Evolutionary conservation across 148 eudicot species (phyloP), one percentile per base, ranked within the genome.

Genomic region (Chenopodium suecicum): DNA sequence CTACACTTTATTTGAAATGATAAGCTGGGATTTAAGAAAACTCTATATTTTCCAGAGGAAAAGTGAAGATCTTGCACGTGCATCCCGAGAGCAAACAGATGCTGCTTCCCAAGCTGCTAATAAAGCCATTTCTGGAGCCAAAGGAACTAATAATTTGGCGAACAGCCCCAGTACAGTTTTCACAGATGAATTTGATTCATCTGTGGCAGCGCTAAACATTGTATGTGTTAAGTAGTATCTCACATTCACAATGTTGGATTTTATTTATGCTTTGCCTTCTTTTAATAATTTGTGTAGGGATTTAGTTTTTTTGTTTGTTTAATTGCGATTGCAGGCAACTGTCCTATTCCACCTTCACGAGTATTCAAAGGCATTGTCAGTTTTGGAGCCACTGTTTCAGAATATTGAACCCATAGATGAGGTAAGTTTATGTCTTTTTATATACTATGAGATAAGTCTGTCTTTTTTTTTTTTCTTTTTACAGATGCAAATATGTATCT

Each of bases 401-500:
- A 92, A 90, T 83, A 90, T 96, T 84, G 95, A 87, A 86, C 97
- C 97, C n/a, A 89, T 94, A 81, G 94, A 92, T 76, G 97, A 96
- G 98, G 99, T 96, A 87, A 20, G 75, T 10, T 77, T 72, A 14
- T 72, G 44, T 80, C 17, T 80, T 62, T 16, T 44, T 17, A 3
- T 22, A 41, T 34, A 34, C 41, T 34, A 92, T 78, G 97, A 96
- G 98, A 98, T 96, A 87, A 12, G 73, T 13, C 44, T 41, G 8
- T 41, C 8, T 77, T 72, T 8, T 72, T 32, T 80, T 80, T 62
- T 16, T 32, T 17, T 1, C 17, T 73, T 44, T 23, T 78, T 58
- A 20, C 23, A 29, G 41, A 75, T 63, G 29, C 52, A 60, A 4
- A 3, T 80, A 11, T 48, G 5, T 13, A 52, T 32, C 47, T 41